Percentiles rank a stretch among this genome's conserved stretches.
phyloP scores from a whole-genome alignment of 192 early-diverging fungal species.

The Thamnidium elegans region DNA sequence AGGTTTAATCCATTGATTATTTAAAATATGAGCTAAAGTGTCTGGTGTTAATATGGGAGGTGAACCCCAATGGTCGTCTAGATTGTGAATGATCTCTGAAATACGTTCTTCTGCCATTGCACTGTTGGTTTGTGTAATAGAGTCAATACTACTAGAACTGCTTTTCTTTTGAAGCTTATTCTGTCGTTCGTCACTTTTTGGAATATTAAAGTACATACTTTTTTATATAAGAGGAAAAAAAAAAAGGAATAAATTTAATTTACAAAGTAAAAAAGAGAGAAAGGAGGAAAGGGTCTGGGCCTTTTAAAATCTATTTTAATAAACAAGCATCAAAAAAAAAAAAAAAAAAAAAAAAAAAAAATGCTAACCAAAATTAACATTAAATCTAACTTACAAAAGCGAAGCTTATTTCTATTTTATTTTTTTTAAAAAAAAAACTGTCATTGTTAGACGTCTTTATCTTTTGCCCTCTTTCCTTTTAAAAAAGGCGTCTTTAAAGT shows the following conservation, averaged over 20 bases:
- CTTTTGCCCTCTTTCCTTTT: too few relatives aligned
- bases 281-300: too few relatives aligned
- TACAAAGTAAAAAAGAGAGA: too few relatives aligned
- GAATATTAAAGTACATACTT: not conserved
- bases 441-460: too few relatives aligned
- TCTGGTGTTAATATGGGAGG: slow-evolving; percentile 17
- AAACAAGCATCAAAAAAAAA: too few relatives aligned
- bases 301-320: too few relatives aligned
- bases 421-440: too few relatives aligned
- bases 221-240: not conserved
- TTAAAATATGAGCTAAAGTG: slow-evolving; percentile 4
- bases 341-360: too few relatives aligned
- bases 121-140: not conserved
- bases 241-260: not conserved
- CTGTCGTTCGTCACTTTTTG: not conserved
- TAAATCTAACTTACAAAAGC: too few relatives aligned
- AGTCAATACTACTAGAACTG: not conserved
- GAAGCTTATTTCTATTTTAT: too few relatives aligned
- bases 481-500: too few relatives aligned
- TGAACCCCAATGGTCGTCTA: slow-evolving; percentile 53
- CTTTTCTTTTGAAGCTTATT: not conserved
- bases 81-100: slow-evolving; percentile 67
- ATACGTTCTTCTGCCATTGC: slow-evolving; percentile 2
- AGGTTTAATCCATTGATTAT: slow-evolving; percentile 8
- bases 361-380: too few relatives aligned